Evolutionary conservation across 2,329 filamentous ascomycete genomes (phyloP).

Genomic region (Beauveria medogensis): DNA sequence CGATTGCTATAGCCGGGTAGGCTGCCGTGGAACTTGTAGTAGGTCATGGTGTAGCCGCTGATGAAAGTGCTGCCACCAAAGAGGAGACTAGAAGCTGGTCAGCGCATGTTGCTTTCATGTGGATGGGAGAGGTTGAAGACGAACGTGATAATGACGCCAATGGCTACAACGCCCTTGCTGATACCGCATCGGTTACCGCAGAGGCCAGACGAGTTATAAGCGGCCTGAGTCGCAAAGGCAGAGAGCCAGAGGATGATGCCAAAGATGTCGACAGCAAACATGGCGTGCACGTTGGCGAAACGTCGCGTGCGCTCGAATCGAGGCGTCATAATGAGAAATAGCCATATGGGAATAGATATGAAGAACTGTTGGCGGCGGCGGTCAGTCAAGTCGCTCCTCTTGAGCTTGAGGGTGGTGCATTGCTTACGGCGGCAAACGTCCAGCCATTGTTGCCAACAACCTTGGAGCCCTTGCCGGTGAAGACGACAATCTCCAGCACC

Average conservation of each 20-base stretch:
- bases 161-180: slow-evolving; percentile 54
- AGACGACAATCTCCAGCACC: slow-evolving; percentile 52
- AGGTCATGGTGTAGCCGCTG: slow-evolving; percentile 52
- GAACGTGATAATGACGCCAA: slow-evolving; percentile 57
- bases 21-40: slow-evolving; percentile 53
- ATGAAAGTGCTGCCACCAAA: slow-evolving; percentile 46
- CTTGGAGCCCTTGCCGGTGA: slow-evolving; percentile 37
- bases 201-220: slow-evolving; percentile 49
- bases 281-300: slow-evolving; percentile 53
- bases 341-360: slow-evolving; percentile 53
- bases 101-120: neutral
- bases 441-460: slow-evolving; percentile 54
- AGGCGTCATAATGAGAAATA: slow-evolving; percentile 58
- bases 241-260: slow-evolving; percentile 58
- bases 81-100: slow-evolving; percentile 38
- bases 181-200: slow-evolving; percentile 50
- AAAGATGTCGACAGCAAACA: slow-evolving; percentile 49
- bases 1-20: slow-evolving; percentile 53
- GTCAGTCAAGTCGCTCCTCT: neutral
- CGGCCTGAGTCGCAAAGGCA: slow-evolving; percentile 57
- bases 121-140: slow-evolving; percentile 19
- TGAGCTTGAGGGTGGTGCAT: neutral
- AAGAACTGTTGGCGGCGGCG: slow-evolving; percentile 45
- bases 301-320: slow-evolving; percentile 54
- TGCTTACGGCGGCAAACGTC: slow-evolving; percentile 55